Percentiles rank a stretch among this genome's conserved stretches.
Evolutionary conservation across 1,284 basidiomycete genomes (phyloP).

Genomic region (Sutorius eximius): DNA sequence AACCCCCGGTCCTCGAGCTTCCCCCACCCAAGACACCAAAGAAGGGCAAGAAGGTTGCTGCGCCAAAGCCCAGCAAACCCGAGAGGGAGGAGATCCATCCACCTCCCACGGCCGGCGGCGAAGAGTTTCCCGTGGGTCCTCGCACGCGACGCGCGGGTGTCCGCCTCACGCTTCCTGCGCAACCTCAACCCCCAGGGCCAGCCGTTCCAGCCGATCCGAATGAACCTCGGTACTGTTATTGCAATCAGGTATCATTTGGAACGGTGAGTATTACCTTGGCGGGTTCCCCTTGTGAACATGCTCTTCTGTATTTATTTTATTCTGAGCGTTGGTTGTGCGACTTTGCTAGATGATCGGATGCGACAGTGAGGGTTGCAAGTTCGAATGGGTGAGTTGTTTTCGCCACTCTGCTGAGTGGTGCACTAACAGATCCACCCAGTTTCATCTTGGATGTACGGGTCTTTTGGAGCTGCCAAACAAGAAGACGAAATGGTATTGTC

Average conservation of each 20-base stretch:
- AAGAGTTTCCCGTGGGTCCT: constrained; percentile 11
- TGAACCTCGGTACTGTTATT: constrained; percentile 74
- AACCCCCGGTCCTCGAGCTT: constrained; percentile 16
- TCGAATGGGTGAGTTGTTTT: constrained; percentile 68
- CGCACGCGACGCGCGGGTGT: constrained; percentile 32
- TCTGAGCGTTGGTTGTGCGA: constrained; percentile 1
- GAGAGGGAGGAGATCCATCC: constrained; percentile 23
- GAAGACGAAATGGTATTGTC: constrained; percentile 70
- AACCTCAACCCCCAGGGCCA: constrained; percentile 17
- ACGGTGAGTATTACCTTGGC: constrained; percentile 49
- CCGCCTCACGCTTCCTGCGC: constrained; percentile 44
- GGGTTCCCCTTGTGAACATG: not conserved
- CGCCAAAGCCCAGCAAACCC: constrained; percentile 15
- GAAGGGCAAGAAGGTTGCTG: constrained; percentile 23
- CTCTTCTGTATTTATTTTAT: constrained; percentile 1
- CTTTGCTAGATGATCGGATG: constrained; percentile 77
- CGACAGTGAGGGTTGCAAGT: constrained; percentile 64
- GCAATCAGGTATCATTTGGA: constrained; percentile 73
- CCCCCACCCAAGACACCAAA: constrained; percentile 19
- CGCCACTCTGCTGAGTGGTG: constrained; percentile 1
- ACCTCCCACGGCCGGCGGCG: constrained; percentile 1
- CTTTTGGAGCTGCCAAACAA: constrained; percentile 60
- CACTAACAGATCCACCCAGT: constrained; percentile 43
- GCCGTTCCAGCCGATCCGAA: constrained; percentile 38
- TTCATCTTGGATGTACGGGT: constrained; percentile 73